Evolutionary conservation across 2,329 filamentous ascomycete genomes (phyloP).

Genomic region (Endoconidiophora laricicola): DNA sequence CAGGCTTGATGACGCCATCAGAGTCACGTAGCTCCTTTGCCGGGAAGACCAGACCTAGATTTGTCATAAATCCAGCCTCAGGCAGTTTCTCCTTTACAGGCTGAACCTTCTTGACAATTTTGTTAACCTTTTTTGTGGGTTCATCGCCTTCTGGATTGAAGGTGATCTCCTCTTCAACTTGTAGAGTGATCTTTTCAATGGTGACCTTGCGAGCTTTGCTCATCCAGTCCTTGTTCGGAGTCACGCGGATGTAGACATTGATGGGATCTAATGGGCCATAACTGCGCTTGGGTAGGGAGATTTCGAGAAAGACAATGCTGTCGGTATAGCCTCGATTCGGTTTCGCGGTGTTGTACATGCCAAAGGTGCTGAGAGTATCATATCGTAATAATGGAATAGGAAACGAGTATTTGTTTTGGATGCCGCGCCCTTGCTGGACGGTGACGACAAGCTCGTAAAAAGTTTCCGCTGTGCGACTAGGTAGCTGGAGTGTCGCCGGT

Average conservation of each 20-base stretch:
- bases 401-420: slow-evolving; percentile 81
- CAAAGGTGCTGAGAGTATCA: slow-evolving; percentile 93
- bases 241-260: slow-evolving; percentile 86
- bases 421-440: slow-evolving; percentile 74
- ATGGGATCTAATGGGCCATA: slow-evolving; percentile 93
- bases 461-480: slow-evolving; percentile 88
- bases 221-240: slow-evolving; percentile 83
- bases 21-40: slow-evolving; percentile 73
- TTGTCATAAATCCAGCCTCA: slow-evolving; percentile 82
- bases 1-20: slow-evolving; percentile 73
- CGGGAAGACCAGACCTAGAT: slow-evolving; percentile 79
- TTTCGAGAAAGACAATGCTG: slow-evolving; percentile 79
- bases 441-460: slow-evolving; percentile 94
- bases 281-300: slow-evolving; percentile 87
- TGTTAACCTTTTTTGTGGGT: slow-evolving; percentile 76
- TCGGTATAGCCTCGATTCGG: slow-evolving; percentile 72
- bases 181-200: slow-evolving; percentile 83
- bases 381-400: slow-evolving; percentile 84
- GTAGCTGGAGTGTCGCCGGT: slow-evolving; percentile 76
- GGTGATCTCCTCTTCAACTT: slow-evolving; percentile 95
- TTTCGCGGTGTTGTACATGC: slow-evolving; percentile 97
- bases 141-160: slow-evolving; percentile 97
- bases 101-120: slow-evolving; percentile 69
- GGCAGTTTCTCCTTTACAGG: slow-evolving; percentile 69
- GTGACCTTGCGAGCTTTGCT: slow-evolving; percentile 81